Evolutionary conservation across 1,284 basidiomycete genomes (phyloP), one percentile per base, ranked within the genome.

Genomic region (Cryptococcus amylolentus): DNA sequence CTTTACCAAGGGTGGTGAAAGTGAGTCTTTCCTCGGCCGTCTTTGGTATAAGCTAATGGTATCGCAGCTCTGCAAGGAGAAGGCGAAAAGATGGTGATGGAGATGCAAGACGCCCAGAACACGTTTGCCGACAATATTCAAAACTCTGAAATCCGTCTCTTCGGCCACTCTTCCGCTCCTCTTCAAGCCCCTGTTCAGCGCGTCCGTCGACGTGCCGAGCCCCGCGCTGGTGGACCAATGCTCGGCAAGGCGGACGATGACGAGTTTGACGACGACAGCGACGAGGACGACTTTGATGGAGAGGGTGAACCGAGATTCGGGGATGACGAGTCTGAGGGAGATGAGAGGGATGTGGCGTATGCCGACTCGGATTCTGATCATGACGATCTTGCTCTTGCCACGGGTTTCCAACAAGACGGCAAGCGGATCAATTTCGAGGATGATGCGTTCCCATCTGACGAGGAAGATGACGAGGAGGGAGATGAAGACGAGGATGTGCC

Each of bases 71-170:
- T 81, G 3, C 86, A 88, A 69, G 87, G 94, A 12, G 95, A 98
- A 77, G 96, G 95, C 13, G 94, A 98, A 70, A 84, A 86, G 71
- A 98, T 99, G 95, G 93, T 98, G 13, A 89, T 97, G 82, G 88
- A 91, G 70, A 81, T 99, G 13, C 96, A 99, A 75, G 95, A 94
- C 60, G 89, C 88, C 14, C 79, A 81, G 39, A 76, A 81, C 8
- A 98, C 93, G 0, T 84, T 99, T 13, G 93, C 88, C 58, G 91
- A 94, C 61, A 84, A 82, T 3, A 88, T 97, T 13, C 83, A 86
- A 13, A 83, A 83, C 55, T 90, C 89, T 64, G 84, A 90, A 60
- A 92, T 98, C 59, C 82, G 84, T n/a, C 81, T 98, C 5, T 86
- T 99, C 43, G 89, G 85, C 18, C 85, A 88, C 2, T 95, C 91